Evolutionary conservation across 2,329 filamentous ascomycete genomes (phyloP).

Genomic region (Neonectria neomacrospora): DNA sequence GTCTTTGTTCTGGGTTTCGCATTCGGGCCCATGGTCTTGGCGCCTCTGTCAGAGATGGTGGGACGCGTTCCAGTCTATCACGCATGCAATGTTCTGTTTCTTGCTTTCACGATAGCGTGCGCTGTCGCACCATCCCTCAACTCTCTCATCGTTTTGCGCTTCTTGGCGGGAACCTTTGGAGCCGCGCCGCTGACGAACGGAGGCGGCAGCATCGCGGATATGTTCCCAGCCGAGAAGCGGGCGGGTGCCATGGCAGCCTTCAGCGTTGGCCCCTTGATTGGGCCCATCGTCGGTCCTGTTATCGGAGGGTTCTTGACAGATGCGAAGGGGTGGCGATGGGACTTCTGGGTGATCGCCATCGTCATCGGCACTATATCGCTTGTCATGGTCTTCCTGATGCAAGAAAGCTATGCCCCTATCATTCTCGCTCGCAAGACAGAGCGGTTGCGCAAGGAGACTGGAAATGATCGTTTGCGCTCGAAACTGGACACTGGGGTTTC

Average conservation of each 20-base stretch:
- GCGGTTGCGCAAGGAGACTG: constrained; percentile 51
- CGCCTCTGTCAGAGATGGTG: constrained; percentile 61
- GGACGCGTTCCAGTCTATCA: constrained; percentile 59
- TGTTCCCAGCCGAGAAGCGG: constrained; percentile 48
- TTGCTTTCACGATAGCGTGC: constrained; percentile 52
- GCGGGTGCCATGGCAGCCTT: constrained; percentile 64
- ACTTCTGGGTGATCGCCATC: constrained; percentile 72
- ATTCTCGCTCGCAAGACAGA: constrained; percentile 52
- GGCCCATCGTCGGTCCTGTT: constrained; percentile 53
- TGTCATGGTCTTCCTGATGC: constrained; percentile 46
- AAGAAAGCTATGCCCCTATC: constrained; percentile 52
- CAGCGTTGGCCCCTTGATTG: constrained; percentile 60
- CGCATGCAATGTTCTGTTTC: constrained; percentile 52
- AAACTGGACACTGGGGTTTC: constrained; percentile 56
- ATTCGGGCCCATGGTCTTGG: constrained; percentile 59
- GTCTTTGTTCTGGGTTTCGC: constrained; percentile 66
- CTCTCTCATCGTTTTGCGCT: constrained; percentile 60
- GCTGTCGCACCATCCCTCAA: constrained; percentile 53
- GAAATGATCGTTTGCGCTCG: constrained; percentile 54
- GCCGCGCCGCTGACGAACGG: constrained; percentile 65
- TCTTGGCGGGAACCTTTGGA: constrained; percentile 64
- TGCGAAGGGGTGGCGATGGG: constrained; percentile 69
- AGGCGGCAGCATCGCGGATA: constrained; percentile 58
- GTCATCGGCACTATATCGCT: constrained; percentile 50
- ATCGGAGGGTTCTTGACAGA: constrained; percentile 71